Conservation (phyloP, 495 filamentous ascomycete species). For the Neurospora cerealis region DNA sequence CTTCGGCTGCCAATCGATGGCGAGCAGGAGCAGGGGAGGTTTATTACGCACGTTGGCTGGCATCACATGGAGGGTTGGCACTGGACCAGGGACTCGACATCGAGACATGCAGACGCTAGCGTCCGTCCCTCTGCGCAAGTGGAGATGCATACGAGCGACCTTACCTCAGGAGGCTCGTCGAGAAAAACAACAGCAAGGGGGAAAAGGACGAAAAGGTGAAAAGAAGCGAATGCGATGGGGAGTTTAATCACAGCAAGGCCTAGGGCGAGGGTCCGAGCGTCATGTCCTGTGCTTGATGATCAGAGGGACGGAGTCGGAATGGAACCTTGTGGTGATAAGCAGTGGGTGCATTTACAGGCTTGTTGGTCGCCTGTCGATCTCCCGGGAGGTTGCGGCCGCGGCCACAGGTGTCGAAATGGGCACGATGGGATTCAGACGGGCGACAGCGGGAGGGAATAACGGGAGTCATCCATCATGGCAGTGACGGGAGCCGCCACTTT, state of each 20-base stretch:
- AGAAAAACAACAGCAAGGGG: neutral
- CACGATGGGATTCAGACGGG: neutral
- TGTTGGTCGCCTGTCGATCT: neutral
- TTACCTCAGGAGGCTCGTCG: neutral
- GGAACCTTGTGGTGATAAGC: neutral
- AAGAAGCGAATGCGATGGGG: neutral
- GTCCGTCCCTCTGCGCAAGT: neutral
- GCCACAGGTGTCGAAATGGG: neutral
- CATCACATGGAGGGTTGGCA: neutral
- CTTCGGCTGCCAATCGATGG: neutral
- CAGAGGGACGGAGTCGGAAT: neutral
- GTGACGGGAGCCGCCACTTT: neutral
- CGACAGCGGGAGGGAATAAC: neutral
- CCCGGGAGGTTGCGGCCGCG: neutral
- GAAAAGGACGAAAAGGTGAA: neutral
- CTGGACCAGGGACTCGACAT: neutral
- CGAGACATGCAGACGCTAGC: neutral
- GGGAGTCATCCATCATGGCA: neutral
- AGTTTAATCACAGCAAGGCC: neutral
- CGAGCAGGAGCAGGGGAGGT: neutral
- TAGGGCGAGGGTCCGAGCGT: neutral
- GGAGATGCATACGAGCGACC: neutral
- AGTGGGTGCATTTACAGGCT: neutral
- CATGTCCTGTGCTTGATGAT: neutral
- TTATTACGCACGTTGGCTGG: neutral